phyloP scores from a whole-genome alignment of 1,139 yeast genomes.

The Blastobotrys indianensis region DNA sequence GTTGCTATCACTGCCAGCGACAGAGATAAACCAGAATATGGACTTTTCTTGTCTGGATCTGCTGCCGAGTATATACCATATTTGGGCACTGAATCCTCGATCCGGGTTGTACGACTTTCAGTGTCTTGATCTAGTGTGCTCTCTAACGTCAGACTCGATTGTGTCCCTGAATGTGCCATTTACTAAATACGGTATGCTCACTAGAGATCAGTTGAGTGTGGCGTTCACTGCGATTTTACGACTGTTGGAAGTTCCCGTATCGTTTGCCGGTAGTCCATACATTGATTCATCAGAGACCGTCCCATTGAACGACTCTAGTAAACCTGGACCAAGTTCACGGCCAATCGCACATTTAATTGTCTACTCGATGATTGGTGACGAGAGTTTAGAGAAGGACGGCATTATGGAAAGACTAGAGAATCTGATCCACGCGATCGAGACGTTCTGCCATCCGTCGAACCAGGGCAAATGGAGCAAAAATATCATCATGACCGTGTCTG shows the following conservation, averaged over 20 bases:
- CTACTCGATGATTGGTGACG: slow-evolving; percentile 52
- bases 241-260: slow-evolving; percentile 36
- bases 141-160: slow-evolving; percentile 45
- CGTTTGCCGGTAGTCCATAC: slow-evolving; percentile 35
- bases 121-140: slow-evolving; percentile 60
- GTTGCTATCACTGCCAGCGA: slow-evolving; percentile 29
- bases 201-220: slow-evolving; percentile 52
- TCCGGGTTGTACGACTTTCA: slow-evolving; percentile 60
- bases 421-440: slow-evolving; percentile 64
- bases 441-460: slow-evolving; percentile 90
- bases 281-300: slow-evolving; percentile 25
- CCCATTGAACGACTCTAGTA: slow-evolving; percentile 22
- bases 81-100: slow-evolving; percentile 63
- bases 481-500: slow-evolving; percentile 56
- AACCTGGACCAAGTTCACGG: slow-evolving; percentile 26
- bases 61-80: slow-evolving; percentile 57
- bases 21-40: slow-evolving; percentile 8
- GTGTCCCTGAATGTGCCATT: slow-evolving; percentile 31
- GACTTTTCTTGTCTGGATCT: slow-evolving; percentile 13
- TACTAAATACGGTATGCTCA: slow-evolving; percentile 55
- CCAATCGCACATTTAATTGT: slow-evolving; percentile 54
- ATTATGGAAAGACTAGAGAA: slow-evolving; percentile 51
- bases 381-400: slow-evolving; percentile 36
- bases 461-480: slow-evolving; percentile 77
- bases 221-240: slow-evolving; percentile 46